Base-by-base conservation (phyloP, 2,329 filamentous ascomycete species). In the Penicillium vulpinum region DNA sequence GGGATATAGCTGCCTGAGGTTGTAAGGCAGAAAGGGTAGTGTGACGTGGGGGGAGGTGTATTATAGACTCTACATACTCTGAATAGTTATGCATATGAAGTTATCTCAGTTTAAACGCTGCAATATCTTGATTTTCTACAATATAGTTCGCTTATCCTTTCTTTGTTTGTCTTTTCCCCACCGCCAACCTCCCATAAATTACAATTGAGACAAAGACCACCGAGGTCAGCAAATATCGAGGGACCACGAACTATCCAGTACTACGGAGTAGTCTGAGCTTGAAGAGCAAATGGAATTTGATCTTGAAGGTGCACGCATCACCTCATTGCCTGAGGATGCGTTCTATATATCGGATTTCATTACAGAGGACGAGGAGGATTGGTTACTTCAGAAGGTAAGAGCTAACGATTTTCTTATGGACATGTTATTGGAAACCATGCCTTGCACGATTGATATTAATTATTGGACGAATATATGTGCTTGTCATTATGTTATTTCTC, bases 301-400 rank as follows among this genome's bases (percentile, higher is more conserved):
- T 58, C 65, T 77, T 8, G 65, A 73, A 57, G 54, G 60, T n/a
- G 65, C 64, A 35, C 66, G 69, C 46, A 73, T 77, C 51, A 61
- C 49, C 5, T 62, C 62, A 10, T 57, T 77, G 36, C 71, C 75
- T 1, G 62, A 67, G 4, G 69, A 68, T 33, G 89, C 91, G 52
- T 96, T 88, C 78, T 97, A 97, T 76, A 88, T 97, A 56, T 83
- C 91, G 8, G 81, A 92, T 71, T 97, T 97, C 77, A 88, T 97
- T 71, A 88, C 83, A 5, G 74, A 80, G 53, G 84, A 88, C 43
- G 92, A 97, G 74, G 91, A 96, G 76, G 72, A 78, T 31, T 69
- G 77, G 8, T 83, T 97, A 8, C 77, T 96, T 46, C 77, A 85
- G 51, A 94, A 91, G 80, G 90, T 89, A 67, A 45, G 66, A 58